These are phyloP conservation scores for Poa annua DNA, from an alignment of 176 grass and related monocot genomes.

Conservation along the genomic window DNA sequence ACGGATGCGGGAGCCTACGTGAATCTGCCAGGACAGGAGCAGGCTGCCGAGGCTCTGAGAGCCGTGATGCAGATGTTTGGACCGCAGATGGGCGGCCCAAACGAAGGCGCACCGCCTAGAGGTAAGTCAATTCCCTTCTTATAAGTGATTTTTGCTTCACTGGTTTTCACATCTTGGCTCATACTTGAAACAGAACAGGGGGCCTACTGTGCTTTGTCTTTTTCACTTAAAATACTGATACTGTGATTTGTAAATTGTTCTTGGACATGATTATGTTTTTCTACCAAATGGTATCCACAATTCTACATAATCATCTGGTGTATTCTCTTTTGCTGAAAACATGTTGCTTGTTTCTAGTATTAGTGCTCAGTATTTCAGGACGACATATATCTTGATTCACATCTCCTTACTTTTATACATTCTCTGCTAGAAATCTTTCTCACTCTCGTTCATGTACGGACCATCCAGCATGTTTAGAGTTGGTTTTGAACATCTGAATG, in stretches of 20 bases:
- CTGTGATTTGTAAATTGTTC: background rate
- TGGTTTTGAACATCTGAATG: too few species aligned
- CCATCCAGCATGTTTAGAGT: too few species aligned
- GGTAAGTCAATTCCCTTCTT: conserved; percentile 35
- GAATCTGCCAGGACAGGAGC: conserved; percentile 45
- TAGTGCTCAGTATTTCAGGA: background rate
- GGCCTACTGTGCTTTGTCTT: background rate
- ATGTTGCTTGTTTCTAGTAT: background rate
- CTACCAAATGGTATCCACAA: background rate
- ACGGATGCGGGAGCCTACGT: conserved; percentile 43
- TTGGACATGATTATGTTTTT: background rate
- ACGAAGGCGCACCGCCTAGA: conserved; percentile 38
- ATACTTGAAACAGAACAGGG: conserved; percentile 7
- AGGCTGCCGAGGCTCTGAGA: conserved; percentile 62
- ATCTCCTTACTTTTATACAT: background rate
- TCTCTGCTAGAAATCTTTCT: background rate
- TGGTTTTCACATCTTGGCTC: background rate
- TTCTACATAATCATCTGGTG: background rate
- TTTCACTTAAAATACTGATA: background rate
- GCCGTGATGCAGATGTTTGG: conserved; percentile 73
- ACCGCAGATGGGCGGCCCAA: conserved; percentile 38
- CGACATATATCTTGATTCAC: background rate
- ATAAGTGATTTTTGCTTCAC: background rate
- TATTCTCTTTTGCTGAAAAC: background rate
- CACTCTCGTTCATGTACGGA: too few species aligned